Evolutionary conservation across 1,139 yeast species (phyloP).

Genomic region (Saccharomyces hybrid): DNA sequence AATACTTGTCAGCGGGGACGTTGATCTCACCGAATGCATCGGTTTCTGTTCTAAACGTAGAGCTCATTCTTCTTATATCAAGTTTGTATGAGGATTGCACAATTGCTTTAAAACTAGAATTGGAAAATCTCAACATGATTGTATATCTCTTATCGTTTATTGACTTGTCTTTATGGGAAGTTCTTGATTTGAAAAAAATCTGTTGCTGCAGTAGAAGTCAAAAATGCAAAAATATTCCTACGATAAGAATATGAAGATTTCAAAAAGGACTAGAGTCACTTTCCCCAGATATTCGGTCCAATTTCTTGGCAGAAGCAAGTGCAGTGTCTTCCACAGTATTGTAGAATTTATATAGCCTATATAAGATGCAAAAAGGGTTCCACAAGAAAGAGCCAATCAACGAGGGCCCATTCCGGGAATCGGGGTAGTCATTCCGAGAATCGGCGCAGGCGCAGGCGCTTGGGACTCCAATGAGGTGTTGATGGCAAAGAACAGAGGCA

Average conservation of each 20-base stretch:
- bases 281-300: neutral
- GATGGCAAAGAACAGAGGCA: no score
- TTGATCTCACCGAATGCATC: constrained; percentile 96
- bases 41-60: constrained; percentile 57
- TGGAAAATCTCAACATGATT: neutral
- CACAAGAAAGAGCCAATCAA: neutral
- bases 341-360: neutral
- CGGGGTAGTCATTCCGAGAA: neutral
- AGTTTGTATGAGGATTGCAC: neutral
- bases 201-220: neutral
- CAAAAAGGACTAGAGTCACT: neutral
- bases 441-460: neutral
- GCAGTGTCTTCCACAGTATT: neutral
- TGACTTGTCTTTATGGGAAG: neutral
- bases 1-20: constrained; percentile 77
- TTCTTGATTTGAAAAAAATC: neutral
- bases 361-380: neutral
- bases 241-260: neutral
- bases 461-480: neutral
- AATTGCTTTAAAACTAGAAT: neutral
- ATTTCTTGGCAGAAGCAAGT: neutral
- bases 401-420: neutral
- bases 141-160: neutral
- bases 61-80: constrained; percentile 3
- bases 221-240: neutral